Base-by-base conservation (phyloP, 129 eudicot species). In the Centaurea solstitialis region DNA sequence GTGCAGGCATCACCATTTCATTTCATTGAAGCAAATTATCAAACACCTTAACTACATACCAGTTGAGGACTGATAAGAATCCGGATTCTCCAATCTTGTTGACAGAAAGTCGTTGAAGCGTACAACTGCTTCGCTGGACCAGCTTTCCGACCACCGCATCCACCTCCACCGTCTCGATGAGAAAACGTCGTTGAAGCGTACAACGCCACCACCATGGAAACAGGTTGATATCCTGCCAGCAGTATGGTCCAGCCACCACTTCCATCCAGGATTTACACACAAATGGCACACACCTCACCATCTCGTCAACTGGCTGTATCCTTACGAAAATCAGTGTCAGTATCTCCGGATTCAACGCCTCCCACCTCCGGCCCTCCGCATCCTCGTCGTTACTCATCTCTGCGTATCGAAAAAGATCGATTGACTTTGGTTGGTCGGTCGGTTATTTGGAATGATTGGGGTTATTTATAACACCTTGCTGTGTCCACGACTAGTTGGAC, bases 181-280 rank as follows among this genome's bases (percentile, higher is more conserved):
- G 2, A 26, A 2, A 26, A 26, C 1, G 30, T 26, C 30, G 30
- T 26, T 26, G 30, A 26, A 26, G 30, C 30, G 2, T 26, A 26
- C 76, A 33, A 0, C 70, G 61, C 5, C 79, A 62, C 10, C 87
- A 79, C 87, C 87, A 86, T 15, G 13, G 33, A 39, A 17, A 20
- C 24, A 86, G 11, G 62, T 86, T 70, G 1, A 86, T 50, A 5
- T 79, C 75, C n/a, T 67, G 72, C 89, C 89, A 86, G 33, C 87
- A 83, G 76, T 86, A 80, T 45, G 89, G 85, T 21, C 87, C 78
- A 0, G 73, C 66, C 38, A 86, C 82, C 23, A 61, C 77, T 40
- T 53, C 74, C 76, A n/a, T 79, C 87, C 87, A 86, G 0, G 73
- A 47, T 61, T 67, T 75, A 76, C 89, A 86, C 38, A 86, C 89